phyloP scores from a whole-genome alignment of 306 rosid genomes.

The Malus domestica region ASM211411v1 NC_041798.1:36419501-36420000 shows the following conservation, averaged over 20 bases:
- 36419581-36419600: neutral
- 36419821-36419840: constrained; percentile 67
- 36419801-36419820: constrained; percentile 50
- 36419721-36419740: constrained; percentile 62
- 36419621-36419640: neutral
- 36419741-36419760: constrained; percentile 68
- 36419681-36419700: constrained; percentile 52
- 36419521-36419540: neutral
- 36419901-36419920: neutral
- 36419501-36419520: neutral
- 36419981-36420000: too few species aligned
- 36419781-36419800: constrained; percentile 39
- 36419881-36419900: too few species aligned
- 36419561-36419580: too few species aligned
- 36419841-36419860: constrained; percentile 65
- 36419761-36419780: constrained; percentile 48
- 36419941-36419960: neutral
- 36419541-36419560: too few species aligned
- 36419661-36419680: constrained; percentile 27
- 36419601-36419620: neutral
- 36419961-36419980: too few species aligned
- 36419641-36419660: neutral
- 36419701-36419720: constrained; percentile 83
- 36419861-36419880: constrained; percentile 85
- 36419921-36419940: neutral